Evolutionary conservation across 2,329 filamentous ascomycete species (phyloP).

Genomic region (Penicillium aurantiogriseum): DNA sequence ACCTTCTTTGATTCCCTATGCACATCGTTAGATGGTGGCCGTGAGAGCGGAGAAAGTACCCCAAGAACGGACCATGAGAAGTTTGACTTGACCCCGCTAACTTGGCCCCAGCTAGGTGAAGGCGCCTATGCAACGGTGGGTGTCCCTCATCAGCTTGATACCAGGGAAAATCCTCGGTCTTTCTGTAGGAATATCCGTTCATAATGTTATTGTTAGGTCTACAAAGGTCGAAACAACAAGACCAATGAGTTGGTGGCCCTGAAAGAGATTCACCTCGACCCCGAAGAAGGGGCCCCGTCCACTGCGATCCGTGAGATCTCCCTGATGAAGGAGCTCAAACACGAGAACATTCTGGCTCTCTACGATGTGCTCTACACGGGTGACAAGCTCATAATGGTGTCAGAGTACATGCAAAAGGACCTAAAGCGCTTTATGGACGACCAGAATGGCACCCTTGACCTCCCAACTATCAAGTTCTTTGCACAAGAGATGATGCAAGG

Average conservation of each 20-base stretch:
- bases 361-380: constrained; percentile 99
- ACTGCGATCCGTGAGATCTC: constrained; percentile 98
- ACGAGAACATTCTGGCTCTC: constrained; percentile 94
- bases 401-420: constrained; percentile 98
- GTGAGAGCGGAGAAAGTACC: neutral
- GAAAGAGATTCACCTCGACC: constrained; percentile 98
- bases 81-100: neutral
- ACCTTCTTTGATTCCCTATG: neutral
- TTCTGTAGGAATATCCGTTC: neutral
- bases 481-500: constrained; percentile 96
- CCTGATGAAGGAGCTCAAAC: constrained; percentile 98
- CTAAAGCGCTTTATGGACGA: constrained; percentile 99
- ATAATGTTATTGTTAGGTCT: constrained; percentile 54
- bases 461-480: constrained; percentile 91
- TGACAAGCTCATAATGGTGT: constrained; percentile 98
- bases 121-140: neutral
- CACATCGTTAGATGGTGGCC: neutral
- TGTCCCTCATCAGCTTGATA: neutral
- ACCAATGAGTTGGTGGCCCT: constrained; percentile 94
- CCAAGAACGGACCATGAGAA: neutral
- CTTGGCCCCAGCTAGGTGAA: neutral
- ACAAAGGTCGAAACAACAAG: constrained; percentile 95
- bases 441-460: constrained; percentile 81
- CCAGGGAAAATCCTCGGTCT: neutral
- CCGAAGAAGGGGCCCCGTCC: constrained; percentile 93